Evolutionary conservation across 2,329 filamentous ascomycete species (phyloP).

Genomic region (Apiospora saccharicola): DNA sequence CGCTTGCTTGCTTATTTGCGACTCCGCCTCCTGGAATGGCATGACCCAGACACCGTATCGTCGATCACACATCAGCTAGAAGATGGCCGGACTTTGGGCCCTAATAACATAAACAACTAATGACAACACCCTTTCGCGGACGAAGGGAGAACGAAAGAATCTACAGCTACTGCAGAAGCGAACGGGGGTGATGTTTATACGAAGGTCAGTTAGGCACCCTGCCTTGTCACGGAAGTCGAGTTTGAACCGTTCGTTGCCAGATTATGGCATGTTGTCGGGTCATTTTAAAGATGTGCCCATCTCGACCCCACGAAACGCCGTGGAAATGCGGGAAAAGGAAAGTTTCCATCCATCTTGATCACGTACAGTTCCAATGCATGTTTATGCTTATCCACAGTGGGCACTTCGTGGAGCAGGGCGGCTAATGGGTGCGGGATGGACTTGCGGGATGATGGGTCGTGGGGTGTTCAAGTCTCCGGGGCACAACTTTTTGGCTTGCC

Average conservation of each 20-base stretch:
- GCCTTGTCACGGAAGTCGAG: not conserved
- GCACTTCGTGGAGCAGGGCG: slow-evolving; percentile 4
- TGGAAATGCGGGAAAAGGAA: not conserved
- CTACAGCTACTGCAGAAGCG: not conserved
- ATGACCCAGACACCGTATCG: not conserved
- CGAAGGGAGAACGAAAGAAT: not conserved
- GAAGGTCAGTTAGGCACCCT: not conserved
- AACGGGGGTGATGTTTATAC: not conserved
- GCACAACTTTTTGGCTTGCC: not conserved
- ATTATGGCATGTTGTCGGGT: slow-evolving; percentile 20
- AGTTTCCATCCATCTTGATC: slow-evolving; percentile 15
- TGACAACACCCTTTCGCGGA: not conserved
- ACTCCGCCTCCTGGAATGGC: not conserved
- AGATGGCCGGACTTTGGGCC: not conserved
- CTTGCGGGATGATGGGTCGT: not conserved
- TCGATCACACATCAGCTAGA: slow-evolving; percentile 8
- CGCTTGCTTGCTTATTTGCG: not conserved
- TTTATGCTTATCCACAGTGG: slow-evolving; percentile 16
- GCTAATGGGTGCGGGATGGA: slow-evolving; percentile 6
- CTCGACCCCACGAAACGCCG: slow-evolving; percentile 1
- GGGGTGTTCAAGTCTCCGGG: not conserved
- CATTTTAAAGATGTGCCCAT: not conserved
- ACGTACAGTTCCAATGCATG: not conserved
- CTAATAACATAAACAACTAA: not conserved
- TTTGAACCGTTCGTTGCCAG: not conserved